Evolutionary conservation across 768 basidiomycete genomes (phyloP), one percentile per base, ranked within the genome.

Genomic region (Tricholoma sp.): DNA sequence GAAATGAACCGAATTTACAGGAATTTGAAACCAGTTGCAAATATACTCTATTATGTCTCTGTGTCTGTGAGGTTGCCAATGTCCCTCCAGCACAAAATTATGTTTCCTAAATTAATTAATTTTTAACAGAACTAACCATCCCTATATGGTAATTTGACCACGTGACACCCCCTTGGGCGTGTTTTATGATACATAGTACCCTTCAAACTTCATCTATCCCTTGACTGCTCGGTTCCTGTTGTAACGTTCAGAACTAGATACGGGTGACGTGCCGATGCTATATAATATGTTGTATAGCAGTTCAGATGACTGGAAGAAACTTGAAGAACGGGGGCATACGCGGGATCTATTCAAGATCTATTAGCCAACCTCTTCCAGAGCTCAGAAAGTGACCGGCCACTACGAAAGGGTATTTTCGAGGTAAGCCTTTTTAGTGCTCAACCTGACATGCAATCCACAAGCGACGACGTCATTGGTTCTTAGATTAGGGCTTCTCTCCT

Each of bases 151-250:
- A n/a, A n/a, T n/a, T n/a, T n/a, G n/a, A n/a, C n/a, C n/a, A n/a
- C n/a, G n/a, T n/a, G n/a, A n/a, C n/a, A n/a, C n/a, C n/a, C n/a
- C n/a, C n/a, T n/a, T n/a, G n/a, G n/a, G n/a, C n/a, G n/a, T n/a
- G n/a, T n/a, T n/a, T n/a, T n/a, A n/a, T n/a, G n/a, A n/a, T n/a
- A n/a, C n/a, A n/a, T n/a, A n/a, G n/a, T 88, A 91, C 59, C 94
- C 96, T 0, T 86, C 90, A 1, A 86, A 88, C 52, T 91, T 93
- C 69, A 85, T 91, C 45, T 98, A 96, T 66, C 93, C 95, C 0
- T 73, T 88, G 14, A 89, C 88, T 0, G 85, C 91, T 1, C 82
- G 89, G 4, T 98, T 97, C 78, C 81, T 98, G 5, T 80, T 98
- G 0, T 94, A 97, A 70, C 84, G 96, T 1, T 87, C 93, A 0